These are phyloP conservation scores for Pseudoscleropodium purum DNA, from an alignment of 225 moss, liverwort and hornwort genomes.

Conservation along the genomic window DNA sequence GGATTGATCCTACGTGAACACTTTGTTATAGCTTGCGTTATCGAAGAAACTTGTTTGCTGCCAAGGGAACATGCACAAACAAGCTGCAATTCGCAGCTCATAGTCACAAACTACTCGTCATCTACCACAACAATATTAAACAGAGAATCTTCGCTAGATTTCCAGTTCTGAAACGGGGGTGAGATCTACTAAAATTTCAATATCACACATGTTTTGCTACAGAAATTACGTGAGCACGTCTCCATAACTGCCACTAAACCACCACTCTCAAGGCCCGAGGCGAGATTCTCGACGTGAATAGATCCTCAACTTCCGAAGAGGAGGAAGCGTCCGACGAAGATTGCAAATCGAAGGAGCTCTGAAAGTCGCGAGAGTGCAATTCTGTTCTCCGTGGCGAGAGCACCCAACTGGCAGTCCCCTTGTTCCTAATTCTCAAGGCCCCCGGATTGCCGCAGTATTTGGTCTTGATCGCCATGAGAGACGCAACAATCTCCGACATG, in stretches of 20 bases:
- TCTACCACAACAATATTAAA: not conserved
- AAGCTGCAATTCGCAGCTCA: conserved; percentile 6
- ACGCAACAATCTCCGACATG: conserved; percentile 13
- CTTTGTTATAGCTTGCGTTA: not conserved
- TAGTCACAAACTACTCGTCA: not conserved
- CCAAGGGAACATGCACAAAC: not conserved
- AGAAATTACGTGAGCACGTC: not conserved
- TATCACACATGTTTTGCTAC: conserved; percentile 32
- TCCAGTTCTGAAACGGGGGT: not conserved
- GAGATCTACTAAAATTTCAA: not conserved
- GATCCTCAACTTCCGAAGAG: conserved; percentile 25
- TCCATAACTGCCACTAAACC: not conserved
- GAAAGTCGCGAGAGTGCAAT: not conserved
- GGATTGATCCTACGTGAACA: not conserved
- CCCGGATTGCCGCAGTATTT: not conserved
- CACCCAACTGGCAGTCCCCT: conserved; percentile 10
- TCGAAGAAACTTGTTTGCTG: not conserved
- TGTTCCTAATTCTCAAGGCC: not conserved
- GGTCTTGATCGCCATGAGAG: conserved; percentile 11
- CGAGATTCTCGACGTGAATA: not conserved
- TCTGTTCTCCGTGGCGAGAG: conserved; percentile 1
- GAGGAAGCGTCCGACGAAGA: conserved; percentile 24
- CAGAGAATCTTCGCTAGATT: not conserved
- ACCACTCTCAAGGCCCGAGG: not conserved
- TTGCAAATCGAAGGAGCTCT: conserved; percentile 5